Percentiles rank a stretch among this genome's conserved stretches.
Evolutionary conservation across 2,329 filamentous ascomycete genomes (phyloP).

Genomic region (Zymoseptoria ardabiliae): DNA sequence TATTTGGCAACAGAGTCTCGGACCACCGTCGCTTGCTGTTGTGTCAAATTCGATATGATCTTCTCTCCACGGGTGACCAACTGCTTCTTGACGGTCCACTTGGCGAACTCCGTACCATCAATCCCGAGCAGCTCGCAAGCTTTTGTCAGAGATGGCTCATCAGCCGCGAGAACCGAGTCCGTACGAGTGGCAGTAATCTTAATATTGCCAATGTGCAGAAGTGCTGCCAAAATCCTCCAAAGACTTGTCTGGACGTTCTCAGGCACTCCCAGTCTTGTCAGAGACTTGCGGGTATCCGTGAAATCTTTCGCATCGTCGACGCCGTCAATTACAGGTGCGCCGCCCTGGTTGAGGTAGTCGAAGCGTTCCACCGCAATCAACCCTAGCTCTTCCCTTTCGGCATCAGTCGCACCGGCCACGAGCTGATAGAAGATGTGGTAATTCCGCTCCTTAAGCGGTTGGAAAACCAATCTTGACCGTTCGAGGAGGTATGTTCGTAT

Average conservation of each 20-base stretch:
- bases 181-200: slow-evolving; percentile 88
- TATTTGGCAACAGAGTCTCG: slow-evolving; percentile 97
- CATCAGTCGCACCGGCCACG: slow-evolving; percentile 80
- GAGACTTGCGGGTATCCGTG: slow-evolving; percentile 73
- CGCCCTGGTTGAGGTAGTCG: slow-evolving; percentile 93
- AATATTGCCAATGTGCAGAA: slow-evolving; percentile 91
- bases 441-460: slow-evolving; percentile 94
- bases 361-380: slow-evolving; percentile 82
- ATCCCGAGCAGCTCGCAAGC: slow-evolving; percentile 85
- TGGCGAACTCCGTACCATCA: slow-evolving; percentile 76
- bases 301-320: slow-evolving; percentile 96
- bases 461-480: slow-evolving; percentile 91
- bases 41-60: slow-evolving; percentile 90
- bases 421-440: slow-evolving; percentile 99
- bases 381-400: slow-evolving; percentile 70
- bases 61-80: slow-evolving; percentile 93
- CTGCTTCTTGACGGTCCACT: slow-evolving; percentile 99
- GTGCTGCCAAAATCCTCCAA: slow-evolving; percentile 80
- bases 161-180: slow-evolving; percentile 73
- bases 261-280: slow-evolving; percentile 79
- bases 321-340: slow-evolving; percentile 81
- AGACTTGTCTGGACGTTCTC: slow-evolving; percentile 70
- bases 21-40: slow-evolving; percentile 88
- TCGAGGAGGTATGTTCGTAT: slow-evolving; percentile 94
- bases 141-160: slow-evolving; percentile 72